These are phyloP conservation scores for Centaurea solstitialis DNA, from an alignment of 129 eudicot species.

Conservation along the genomic window DNA sequence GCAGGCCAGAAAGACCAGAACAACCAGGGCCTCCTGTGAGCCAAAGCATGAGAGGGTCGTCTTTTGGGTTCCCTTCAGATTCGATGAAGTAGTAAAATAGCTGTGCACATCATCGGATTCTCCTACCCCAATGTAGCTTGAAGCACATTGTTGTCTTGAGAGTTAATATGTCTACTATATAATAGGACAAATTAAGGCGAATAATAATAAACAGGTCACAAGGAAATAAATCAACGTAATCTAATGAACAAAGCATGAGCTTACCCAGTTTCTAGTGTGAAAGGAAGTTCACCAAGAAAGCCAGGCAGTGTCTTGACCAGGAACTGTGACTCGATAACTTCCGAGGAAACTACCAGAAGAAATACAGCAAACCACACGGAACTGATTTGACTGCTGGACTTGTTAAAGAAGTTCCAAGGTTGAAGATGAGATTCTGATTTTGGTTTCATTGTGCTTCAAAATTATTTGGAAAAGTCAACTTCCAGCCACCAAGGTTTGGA, in stretches of 20 bases:
- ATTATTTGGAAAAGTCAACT: background rate
- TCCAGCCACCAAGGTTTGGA: background rate
- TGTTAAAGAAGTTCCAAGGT: constrained; percentile 2
- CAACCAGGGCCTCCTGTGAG: constrained; percentile 40
- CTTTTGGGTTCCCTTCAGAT: constrained; percentile 26
- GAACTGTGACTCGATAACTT: constrained; percentile 23
- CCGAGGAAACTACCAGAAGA: constrained; percentile 3
- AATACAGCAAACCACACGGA: background rate
- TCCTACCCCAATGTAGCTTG: constrained; percentile 27
- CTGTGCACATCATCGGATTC: constrained; percentile 34
- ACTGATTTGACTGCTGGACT: background rate
- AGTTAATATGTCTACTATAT: background rate
- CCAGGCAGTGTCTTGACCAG: constrained; percentile 32
- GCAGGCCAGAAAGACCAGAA: constrained; percentile 21
- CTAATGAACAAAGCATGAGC: background rate
- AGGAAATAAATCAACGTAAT: background rate
- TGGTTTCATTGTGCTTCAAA: constrained; percentile 2
- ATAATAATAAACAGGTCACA: background rate
- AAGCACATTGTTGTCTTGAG: background rate
- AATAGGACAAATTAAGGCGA: background rate
- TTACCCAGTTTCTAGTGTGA: constrained; percentile 48
- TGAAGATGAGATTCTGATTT: constrained; percentile 1
- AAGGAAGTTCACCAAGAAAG: constrained; percentile 35
- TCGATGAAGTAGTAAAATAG: constrained; percentile 28
- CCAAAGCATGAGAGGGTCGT: constrained; percentile 39